These are phyloP conservation scores for Thuja plicata DNA, from an alignment of 83 land plant genomes.

Conservation along the genomic window DNA sequence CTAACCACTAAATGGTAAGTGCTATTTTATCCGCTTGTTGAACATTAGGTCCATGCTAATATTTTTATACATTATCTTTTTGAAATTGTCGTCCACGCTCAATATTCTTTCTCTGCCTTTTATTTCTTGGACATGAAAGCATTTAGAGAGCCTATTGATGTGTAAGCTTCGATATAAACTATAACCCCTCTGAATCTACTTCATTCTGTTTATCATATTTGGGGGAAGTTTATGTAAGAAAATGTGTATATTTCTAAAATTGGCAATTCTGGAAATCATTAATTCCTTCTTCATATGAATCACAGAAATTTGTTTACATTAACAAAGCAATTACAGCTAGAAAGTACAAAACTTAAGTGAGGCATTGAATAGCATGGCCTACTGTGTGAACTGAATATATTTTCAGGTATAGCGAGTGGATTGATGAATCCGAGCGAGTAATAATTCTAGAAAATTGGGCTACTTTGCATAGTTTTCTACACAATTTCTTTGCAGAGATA, in stretches of 20 bases:
- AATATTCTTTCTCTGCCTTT: background rate
- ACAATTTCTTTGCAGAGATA: background rate
- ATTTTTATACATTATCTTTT: background rate
- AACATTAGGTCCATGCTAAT: background rate
- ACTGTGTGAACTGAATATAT: background rate
- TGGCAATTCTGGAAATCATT: background rate
- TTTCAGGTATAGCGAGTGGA: slow-evolving; percentile 92
- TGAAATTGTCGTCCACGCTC: background rate
- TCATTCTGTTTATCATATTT: background rate
- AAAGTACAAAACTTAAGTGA: background rate
- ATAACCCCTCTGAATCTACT: background rate
- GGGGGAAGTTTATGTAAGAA: background rate
- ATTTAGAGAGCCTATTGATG: slow-evolving; percentile 83
- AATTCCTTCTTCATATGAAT: background rate
- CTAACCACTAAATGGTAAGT: slow-evolving; percentile 75
- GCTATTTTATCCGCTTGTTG: background rate
- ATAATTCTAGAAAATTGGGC: slow-evolving; percentile 45
- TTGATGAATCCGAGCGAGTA: slow-evolving; percentile 88
- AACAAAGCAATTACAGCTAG: background rate
- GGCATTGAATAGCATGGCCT: background rate
- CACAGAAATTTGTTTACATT: background rate
- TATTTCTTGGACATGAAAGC: slow-evolving; percentile 45
- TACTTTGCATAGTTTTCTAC: background rate
- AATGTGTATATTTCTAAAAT: background rate
- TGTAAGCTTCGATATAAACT: slow-evolving; percentile 47